Evolutionary conservation across 805 yeast species (phyloP), one percentile per base, ranked within the genome.

Genomic region (Sugiyamaella boreocaroliniensis): DNA sequence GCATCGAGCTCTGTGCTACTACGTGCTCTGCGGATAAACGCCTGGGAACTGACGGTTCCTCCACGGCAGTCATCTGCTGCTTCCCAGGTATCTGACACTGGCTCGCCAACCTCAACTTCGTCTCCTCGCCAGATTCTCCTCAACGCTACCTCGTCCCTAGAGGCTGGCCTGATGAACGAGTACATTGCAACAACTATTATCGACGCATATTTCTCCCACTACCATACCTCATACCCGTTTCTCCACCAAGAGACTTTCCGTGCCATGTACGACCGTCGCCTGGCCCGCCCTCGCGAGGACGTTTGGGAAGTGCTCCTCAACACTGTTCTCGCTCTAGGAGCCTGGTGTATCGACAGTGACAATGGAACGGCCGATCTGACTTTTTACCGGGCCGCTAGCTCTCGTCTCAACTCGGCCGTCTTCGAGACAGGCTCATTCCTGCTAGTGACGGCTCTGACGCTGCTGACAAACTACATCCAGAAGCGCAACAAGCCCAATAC

Each of bases 401-500:
- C 69, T 10, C 67, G 68, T 52, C 56, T 81, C 43, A 69, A 69
- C 46, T 70, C 71, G 40, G 71, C 71, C 53, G 76, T 82, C 7
- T 78, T 83, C 60, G 86, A 81, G 63, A 70, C 78, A 52, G 86
- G 86, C 11, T 79, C 81, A 53, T 65, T 80, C 9, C 73, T 77
- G n/a, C 63, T 82, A 29, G 69, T 82, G 9, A 76, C 76, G 46
- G 76, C 83, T 1, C 68, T 81, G 37, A 72, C 80, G 4, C 62
- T 83, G 37, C 64, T 84, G 49, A 76, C 84, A 53, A 78, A 78
- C 57, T 84, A 82, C 65, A 77, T 80, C 10, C 86, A 80, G 61
- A 81, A 81, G 66, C 72, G 85, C 48, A 79, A 82, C 59, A 80
- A 80, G 58, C 83, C 85, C 51, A 82, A 82, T 64, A 76, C 86